Evolutionary conservation across 2,329 filamentous ascomycete genomes (phyloP), one percentile per base, ranked within the genome.

Genomic region (Talaromyces albobiverticillius): DNA sequence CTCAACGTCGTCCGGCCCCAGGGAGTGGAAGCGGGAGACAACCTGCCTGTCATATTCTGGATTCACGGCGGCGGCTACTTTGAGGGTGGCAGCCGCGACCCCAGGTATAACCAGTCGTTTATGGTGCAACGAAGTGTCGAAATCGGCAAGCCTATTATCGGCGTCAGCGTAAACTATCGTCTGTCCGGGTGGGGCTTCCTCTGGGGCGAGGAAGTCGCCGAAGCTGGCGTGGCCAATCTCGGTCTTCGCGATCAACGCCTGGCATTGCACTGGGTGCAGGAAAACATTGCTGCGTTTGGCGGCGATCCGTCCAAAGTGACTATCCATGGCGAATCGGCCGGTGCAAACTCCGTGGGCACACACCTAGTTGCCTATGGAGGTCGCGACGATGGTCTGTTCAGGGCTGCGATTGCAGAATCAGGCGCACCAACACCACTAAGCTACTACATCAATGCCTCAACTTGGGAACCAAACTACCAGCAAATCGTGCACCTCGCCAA

Each of bases 281-380:
- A 76, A 38, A 69, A 82, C 56, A 82, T 83, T 53, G 67, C 77
- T 60, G 65, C 74, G 11, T 84, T 84, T 59, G 81, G 82, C 11
- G 82, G 82, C 9, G 77, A 83, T 61, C 67, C 74, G 2, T 64
- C 69, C 3, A 69, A 71, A 14, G 74, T 83, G 36, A 82, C 79
- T 1, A 70, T 80, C 4, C 70, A 80, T 20, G 79, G 79, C 4
- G 70, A 80, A 60, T 78, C 74, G 29, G 79, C 81, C 23, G 80
- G 80, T 38, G 79, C 29, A 40, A 36, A 23, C 3, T 51, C 49
- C 85, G 2, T 89, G 1, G 80, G 87, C 46, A 82, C 90, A 62
- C 89, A 93, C 61, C 89, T 90, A 81, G 74, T 82, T 1, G 75
- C 92, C 9, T 90, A 89, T 60, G 81, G 83, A 31, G 89, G 89